phyloP scores from a whole-genome alignment of 257 asterid species.

The Solanum sejunctum region DNA sequence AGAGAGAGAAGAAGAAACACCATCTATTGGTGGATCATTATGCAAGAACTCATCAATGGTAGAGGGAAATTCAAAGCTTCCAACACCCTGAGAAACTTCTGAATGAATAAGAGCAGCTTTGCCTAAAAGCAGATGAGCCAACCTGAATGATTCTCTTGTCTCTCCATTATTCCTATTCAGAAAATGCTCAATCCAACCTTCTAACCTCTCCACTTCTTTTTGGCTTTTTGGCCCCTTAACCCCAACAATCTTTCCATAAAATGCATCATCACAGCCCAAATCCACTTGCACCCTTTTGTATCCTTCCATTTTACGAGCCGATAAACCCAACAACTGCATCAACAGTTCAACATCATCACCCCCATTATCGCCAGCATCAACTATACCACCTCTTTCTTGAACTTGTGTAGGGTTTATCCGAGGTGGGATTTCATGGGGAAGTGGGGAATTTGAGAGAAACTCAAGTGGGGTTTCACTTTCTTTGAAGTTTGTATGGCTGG shows the following conservation, averaged over 20 bases:
- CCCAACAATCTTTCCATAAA: slow-evolving; percentile 37
- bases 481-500: slow-evolving; percentile 17
- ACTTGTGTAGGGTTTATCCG: neutral
- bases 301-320: slow-evolving; percentile 8
- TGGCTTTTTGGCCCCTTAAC: slow-evolving; percentile 45
- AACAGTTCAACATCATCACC: slow-evolving; percentile 32
- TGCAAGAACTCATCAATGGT: slow-evolving; percentile 47
- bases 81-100: slow-evolving; percentile 17
- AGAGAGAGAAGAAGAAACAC: neutral
- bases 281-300: neutral
- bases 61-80: slow-evolving; percentile 34
- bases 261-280: slow-evolving; percentile 30
- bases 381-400: neutral
- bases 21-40: slow-evolving; percentile 37
- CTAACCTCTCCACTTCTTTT: slow-evolving; percentile 35
- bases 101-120: slow-evolving; percentile 35
- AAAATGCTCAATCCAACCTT: slow-evolving; percentile 44
- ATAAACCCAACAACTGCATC: slow-evolving; percentile 33
- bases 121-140: slow-evolving; percentile 50
- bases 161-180: slow-evolving; percentile 5
- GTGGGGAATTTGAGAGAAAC: slow-evolving; percentile 24
- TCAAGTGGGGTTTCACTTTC: slow-evolving; percentile 44
- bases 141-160: slow-evolving; percentile 36
- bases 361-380: slow-evolving; percentile 1
- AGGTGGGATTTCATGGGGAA: slow-evolving; percentile 7